These are phyloP conservation scores for Fimicolochytrium jonesii DNA, from an alignment of 192 early-diverging fungal species.

Conservation along the genomic window DNA sequence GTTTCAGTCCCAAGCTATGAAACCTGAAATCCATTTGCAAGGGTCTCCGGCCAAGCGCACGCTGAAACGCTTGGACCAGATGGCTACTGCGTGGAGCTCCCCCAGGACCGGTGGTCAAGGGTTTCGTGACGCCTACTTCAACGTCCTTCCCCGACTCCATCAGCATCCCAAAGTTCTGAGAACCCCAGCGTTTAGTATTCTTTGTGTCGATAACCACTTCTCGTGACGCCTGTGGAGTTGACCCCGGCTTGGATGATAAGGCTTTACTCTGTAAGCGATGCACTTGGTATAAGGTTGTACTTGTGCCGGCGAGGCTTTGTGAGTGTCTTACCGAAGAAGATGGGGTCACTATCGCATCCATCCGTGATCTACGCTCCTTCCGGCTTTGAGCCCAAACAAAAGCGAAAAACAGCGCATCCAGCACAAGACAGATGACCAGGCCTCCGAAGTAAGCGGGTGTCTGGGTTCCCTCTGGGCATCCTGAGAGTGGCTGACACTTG, in stretches of 20 bases:
- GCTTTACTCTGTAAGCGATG: too few relatives aligned
- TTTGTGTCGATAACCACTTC: too few relatives aligned
- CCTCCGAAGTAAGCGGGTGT: slow-evolving; percentile 11
- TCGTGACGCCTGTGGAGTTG: too few relatives aligned
- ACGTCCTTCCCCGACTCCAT: too few relatives aligned
- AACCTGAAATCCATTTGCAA: slow-evolving; percentile 40
- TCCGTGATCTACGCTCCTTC: background rate
- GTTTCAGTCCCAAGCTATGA: slow-evolving; percentile 32
- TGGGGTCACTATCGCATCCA: background rate
- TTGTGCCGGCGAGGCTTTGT: too few relatives aligned
- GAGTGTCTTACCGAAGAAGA: background rate
- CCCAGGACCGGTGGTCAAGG: background rate
- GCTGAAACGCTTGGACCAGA: background rate
- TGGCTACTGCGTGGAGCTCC: too few relatives aligned
- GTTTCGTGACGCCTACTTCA: background rate
- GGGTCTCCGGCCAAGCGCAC: background rate
- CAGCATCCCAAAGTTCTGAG: too few relatives aligned
- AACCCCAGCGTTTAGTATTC: too few relatives aligned
- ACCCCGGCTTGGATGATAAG: too few relatives aligned
- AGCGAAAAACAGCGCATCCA: slow-evolving; percentile 5
- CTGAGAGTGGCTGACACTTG: background rate
- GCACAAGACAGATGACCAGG: slow-evolving; percentile 1
- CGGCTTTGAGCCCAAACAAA: slow-evolving; percentile 1
- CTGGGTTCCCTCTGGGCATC: background rate
- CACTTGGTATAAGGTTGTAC: too few relatives aligned